phyloP scores from a whole-genome alignment of 768 basidiomycete genomes.

The Paxillus ammoniavirescens region DNA sequence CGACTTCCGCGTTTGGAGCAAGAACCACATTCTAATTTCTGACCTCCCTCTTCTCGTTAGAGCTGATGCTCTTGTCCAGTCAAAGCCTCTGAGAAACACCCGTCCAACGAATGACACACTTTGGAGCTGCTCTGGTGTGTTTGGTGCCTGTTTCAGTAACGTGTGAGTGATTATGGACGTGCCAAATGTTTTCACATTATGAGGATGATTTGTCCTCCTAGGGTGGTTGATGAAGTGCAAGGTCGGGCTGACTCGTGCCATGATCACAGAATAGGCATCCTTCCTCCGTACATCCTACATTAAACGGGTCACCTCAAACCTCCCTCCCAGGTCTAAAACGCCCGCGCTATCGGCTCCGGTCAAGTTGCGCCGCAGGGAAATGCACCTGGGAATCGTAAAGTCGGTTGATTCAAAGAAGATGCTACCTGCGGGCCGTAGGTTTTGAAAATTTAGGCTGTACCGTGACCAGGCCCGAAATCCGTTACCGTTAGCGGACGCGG shows the following conservation, averaged over 20 bases:
- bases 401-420: no score
- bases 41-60: background rate
- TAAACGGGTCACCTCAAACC: constrained; percentile 59
- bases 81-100: constrained; percentile 49
- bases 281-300: constrained; percentile 83
- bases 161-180: constrained; percentile 56
- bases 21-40: background rate
- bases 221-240: constrained; percentile 57
- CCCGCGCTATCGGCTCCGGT: constrained; percentile 68
- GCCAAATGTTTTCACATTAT: constrained; percentile 2
- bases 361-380: constrained; percentile 48
- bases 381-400: no score
- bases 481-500: no score
- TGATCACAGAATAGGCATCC: constrained; percentile 83
- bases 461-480: no score
- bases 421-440: no score
- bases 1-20: background rate
- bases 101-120: constrained; percentile 71
- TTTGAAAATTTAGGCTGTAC: no score
- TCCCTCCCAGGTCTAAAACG: constrained; percentile 58
- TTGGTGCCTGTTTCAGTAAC: constrained; percentile 91
- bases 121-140: constrained; percentile 88
- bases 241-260: background rate
- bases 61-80: constrained; percentile 37
- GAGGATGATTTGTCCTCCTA: constrained; percentile 29